Percentiles rank a stretch among this genome's conserved stretches.
Conservation (phyloP, 78 protist species). For the Creolimax fragrantissima region DNA sequence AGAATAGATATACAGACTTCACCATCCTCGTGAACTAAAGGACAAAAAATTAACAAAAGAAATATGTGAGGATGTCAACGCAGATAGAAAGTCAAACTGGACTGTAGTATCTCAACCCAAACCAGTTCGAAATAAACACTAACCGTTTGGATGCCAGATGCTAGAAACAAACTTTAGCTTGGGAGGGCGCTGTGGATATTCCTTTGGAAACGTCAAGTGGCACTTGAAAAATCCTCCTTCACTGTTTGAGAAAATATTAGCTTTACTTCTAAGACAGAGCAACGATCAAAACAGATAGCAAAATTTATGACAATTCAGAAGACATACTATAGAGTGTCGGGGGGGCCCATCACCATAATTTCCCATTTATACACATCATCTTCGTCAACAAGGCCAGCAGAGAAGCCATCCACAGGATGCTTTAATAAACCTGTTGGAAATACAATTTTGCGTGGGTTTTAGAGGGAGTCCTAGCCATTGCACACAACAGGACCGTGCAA, state of each 20-base stretch:
- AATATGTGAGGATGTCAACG: neutral
- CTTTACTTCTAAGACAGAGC: neutral
- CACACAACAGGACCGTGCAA: too few species aligned
- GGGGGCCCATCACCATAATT: constrained; percentile 78
- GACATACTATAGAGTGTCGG: constrained; percentile 70
- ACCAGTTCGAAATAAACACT: neutral
- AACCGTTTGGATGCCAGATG: neutral
- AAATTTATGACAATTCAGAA: too few species aligned
- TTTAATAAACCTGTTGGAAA: constrained; percentile 57
- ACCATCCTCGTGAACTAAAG: constrained; percentile 67
- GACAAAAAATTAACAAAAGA: neutral
- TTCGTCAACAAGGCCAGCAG: constrained; percentile 84
- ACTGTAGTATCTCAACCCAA: neutral
- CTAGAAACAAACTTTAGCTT: constrained; percentile 6
- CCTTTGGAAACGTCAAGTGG: constrained; percentile 18
- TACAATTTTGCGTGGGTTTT: too few species aligned
- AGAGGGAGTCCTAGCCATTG: too few species aligned
- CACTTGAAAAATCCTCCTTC: constrained; percentile 25
- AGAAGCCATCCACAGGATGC: constrained; percentile 81
- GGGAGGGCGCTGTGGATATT: constrained; percentile 21
- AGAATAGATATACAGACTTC: constrained; percentile 92
- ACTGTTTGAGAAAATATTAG: neutral
- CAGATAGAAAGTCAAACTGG: neutral
- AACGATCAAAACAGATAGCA: neutral
- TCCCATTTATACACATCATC: constrained; percentile 81